phyloP scores from a whole-genome alignment of 805 yeast species.

The Kazachstania taianensis region DNA sequence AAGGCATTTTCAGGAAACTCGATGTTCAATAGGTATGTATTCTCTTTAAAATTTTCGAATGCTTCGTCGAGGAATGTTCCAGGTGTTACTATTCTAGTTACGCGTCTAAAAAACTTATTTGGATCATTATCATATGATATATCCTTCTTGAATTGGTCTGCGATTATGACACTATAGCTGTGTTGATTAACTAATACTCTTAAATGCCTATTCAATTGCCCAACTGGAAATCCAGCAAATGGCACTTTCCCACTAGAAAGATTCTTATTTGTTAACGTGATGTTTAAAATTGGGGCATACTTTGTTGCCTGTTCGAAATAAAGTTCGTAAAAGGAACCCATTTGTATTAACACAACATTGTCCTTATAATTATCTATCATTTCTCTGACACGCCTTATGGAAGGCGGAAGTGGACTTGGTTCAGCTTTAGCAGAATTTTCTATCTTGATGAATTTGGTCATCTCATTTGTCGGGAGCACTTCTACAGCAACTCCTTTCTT shows the following conservation, averaged over 20 bases:
- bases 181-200: slow-evolving; percentile 61
- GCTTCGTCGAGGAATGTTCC: slow-evolving; percentile 88
- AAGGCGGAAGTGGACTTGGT: slow-evolving; percentile 24
- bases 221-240: slow-evolving; percentile 87
- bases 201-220: slow-evolving; percentile 61
- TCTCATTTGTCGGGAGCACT: not conserved
- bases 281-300: slow-evolving; percentile 59
- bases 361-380: slow-evolving; percentile 38
- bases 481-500: not conserved
- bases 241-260: slow-evolving; percentile 41
- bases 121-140: slow-evolving; percentile 24
- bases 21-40: slow-evolving; percentile 61
- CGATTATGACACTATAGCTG: slow-evolving; percentile 65
- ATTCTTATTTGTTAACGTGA: slow-evolving; percentile 54
- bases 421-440: not conserved
- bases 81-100: slow-evolving; percentile 77
- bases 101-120: slow-evolving; percentile 48
- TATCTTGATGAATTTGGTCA: slow-evolving; percentile 1
- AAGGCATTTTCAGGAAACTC: slow-evolving; percentile 44
- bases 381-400: slow-evolving; percentile 29
- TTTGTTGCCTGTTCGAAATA: slow-evolving; percentile 82
- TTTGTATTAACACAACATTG: slow-evolving; percentile 62
- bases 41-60: slow-evolving; percentile 59
- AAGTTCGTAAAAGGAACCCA: slow-evolving; percentile 79
- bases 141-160: slow-evolving; percentile 49